Percentiles rank a stretch among this genome's conserved stretches.
Conservation (phyloP, 2,329 filamentous ascomycete species). For the Fusarium xyrophilum region DNA sequence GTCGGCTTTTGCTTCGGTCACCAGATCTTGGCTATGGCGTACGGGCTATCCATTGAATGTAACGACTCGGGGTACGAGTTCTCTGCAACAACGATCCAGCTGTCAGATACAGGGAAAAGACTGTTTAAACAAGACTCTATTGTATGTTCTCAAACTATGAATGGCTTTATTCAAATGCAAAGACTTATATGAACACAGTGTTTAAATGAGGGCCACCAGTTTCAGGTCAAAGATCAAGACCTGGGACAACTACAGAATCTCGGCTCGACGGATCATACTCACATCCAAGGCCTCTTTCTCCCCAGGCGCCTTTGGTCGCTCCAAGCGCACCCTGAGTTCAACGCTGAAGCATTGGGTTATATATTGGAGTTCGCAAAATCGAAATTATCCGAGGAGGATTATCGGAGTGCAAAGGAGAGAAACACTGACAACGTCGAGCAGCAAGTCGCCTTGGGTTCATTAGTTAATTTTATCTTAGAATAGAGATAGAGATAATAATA, state of each 20-base stretch:
- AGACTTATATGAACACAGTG: not conserved
- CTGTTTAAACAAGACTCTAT: not conserved
- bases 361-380: not conserved
- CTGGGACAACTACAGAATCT: not conserved
- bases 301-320: not conserved
- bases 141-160: rapidly evolving
- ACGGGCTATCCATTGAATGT: not conserved
- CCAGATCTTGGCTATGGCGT: not conserved
- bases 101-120: not conserved
- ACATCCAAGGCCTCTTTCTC: not conserved
- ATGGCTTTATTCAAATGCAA: rapidly evolving
- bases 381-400: not conserved
- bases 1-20: not conserved
- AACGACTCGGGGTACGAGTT: not conserved
- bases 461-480: not conserved
- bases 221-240: not conserved
- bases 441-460: not conserved
- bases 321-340: not conserved
- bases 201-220: not conserved
- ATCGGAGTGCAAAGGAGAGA: not conserved
- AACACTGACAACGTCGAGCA: not conserved
- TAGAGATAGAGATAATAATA: not conserved
- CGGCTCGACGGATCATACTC: not conserved
- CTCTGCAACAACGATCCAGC: not conserved
- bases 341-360: not conserved